These are phyloP conservation scores for Ciborinia camelliae DNA, from an alignment of 2,329 filamentous ascomycete species.

Conservation along the genomic window DNA sequence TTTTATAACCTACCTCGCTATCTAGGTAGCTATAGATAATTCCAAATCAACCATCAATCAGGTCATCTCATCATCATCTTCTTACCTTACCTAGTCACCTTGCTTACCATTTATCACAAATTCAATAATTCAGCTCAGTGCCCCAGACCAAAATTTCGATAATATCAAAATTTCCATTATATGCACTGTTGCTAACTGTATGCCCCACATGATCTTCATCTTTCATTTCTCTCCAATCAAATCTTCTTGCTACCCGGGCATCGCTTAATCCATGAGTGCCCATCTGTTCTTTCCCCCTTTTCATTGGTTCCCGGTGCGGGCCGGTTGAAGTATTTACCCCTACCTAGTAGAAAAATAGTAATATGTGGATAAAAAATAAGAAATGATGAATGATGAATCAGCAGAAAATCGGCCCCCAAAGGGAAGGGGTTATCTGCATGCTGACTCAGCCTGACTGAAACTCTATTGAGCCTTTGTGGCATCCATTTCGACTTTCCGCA, in stretches of 20 bases:
- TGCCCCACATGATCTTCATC: slow-evolving; percentile 1
- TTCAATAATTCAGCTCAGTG: slow-evolving; percentile 2
- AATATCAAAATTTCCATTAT: not conserved
- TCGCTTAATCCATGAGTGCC: not conserved
- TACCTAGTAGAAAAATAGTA: no score
- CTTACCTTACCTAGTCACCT: no score
- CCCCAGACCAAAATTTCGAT: not conserved
- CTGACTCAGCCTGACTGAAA: no score
- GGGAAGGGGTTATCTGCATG: no score
- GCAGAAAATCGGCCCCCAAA: not conserved
- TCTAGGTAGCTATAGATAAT: no score
- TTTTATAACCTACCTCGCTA: no score
- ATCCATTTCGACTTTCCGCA: not conserved
- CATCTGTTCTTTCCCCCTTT: not conserved
- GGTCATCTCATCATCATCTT: not conserved
- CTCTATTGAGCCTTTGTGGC: not conserved
- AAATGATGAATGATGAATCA: not conserved
- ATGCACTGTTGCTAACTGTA: no score
- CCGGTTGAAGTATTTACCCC: not conserved
- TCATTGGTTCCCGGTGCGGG: not conserved
- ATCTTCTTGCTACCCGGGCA: not conserved
- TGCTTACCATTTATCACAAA: not conserved
- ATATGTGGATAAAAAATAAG: no score
- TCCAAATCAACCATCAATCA: no score
- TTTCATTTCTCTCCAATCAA: not conserved